Evolutionary conservation across 2,329 filamentous ascomycete species (phyloP), one percentile per base, ranked within the genome.

Genomic region (Epichloe festucae): DNA sequence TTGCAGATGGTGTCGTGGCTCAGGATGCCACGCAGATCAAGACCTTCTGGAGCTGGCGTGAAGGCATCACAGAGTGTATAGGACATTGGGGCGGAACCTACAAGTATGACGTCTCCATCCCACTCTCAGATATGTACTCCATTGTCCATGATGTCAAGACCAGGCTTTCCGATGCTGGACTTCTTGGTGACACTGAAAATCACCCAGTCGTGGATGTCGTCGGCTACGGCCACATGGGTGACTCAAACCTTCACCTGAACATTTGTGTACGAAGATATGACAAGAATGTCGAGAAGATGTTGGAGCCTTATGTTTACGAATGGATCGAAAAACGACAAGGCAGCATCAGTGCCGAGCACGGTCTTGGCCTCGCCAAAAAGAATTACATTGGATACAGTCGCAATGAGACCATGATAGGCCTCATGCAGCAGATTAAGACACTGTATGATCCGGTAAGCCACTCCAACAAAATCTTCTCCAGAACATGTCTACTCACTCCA

Each of bases 101-200:
- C 78, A 98, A 98, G 72, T 98, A 98, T 67, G 93, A 98, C 64
- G 77, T 98, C 35, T 97, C 93, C 6, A 95, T 98, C 58, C 93
- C 93, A 1, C 77, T 98, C 31, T 70, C 79, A 12, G 84, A 95
- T 58, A 81, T 98, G 62, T 98, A 98, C 71, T 74, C 79, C 59
- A 75, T 98, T 34, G 93, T 98, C 34, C 87, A 93, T 57, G 93
- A 97, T 60, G 85, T 84, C 21, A 79, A 85, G 56, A 81, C 79
- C 50, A 82, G 83, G 50, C 77, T 98, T 57, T 75, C 77, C 1
- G 76, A 82, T 50, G 83, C 84, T 35, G 89, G 89, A 0, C 76
- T 97, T 2, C 75, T 95, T 41, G 86, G 88, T 50, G 83, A 88
- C 44, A 81, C 83, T 5, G 81, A 86, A 52, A 82, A 82, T 45